Percentiles rank a stretch among this genome's conserved stretches.
phyloP scores from a whole-genome alignment of 495 filamentous ascomycete genomes.

The Amorphotheca resinae region DNA sequence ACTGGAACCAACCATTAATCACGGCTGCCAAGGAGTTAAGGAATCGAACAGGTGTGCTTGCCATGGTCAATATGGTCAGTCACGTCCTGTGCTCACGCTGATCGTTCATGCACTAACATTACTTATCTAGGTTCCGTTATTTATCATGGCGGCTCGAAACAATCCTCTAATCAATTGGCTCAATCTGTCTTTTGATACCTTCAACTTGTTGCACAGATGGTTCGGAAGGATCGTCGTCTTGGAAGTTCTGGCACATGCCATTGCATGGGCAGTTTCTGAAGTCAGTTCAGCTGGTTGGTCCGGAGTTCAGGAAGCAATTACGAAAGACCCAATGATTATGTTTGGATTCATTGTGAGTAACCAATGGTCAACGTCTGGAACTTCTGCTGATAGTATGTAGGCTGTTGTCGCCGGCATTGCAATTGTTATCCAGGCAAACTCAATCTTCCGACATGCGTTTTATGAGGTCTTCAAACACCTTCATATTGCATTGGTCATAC shows the following conservation, averaged over 20 bases:
- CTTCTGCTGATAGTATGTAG: conserved; percentile 27
- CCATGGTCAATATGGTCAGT: conserved; percentile 65
- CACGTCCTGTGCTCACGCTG: conserved; percentile 35
- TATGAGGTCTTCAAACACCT: conserved; percentile 77
- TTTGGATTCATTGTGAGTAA: conserved; percentile 44
- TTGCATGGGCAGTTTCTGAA: conserved; percentile 29
- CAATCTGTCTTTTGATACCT: conserved; percentile 60
- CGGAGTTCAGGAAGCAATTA: conserved; percentile 26
- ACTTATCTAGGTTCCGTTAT: conserved; percentile 35
- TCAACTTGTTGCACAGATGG: conserved; percentile 74
- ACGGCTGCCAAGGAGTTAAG: conserved; percentile 55
- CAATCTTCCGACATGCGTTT: conserved; percentile 72
- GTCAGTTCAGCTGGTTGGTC: conserved; percentile 32
- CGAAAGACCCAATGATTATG: conserved; percentile 27
- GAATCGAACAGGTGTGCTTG: conserved; percentile 72
- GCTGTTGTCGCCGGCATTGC: conserved; percentile 46
- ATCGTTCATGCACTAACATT: neutral
- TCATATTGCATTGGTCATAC: conserved; percentile 56
- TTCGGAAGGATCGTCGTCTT: conserved; percentile 59
- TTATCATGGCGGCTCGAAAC: conserved; percentile 44
- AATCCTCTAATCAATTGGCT: conserved; percentile 50
- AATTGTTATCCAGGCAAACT: conserved; percentile 59
- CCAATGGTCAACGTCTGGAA: too few species aligned
- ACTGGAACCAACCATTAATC: conserved; percentile 35
- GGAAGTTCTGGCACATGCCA: conserved; percentile 49